phyloP scores from a whole-genome alignment of 2,329 filamentous ascomycete species.

The Annulohypoxylon truncatum region DNA sequence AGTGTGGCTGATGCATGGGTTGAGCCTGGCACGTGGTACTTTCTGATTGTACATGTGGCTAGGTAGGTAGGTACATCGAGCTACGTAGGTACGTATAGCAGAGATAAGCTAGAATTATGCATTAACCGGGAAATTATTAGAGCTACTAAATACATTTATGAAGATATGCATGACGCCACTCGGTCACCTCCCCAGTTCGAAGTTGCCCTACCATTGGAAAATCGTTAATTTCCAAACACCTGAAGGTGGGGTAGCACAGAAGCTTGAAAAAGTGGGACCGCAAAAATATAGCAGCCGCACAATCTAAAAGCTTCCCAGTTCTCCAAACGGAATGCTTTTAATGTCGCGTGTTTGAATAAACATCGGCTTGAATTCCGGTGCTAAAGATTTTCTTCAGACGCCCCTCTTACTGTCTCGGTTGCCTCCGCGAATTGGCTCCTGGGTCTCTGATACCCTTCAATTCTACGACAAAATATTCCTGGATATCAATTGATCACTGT shows the following conservation, averaged over 20 bases:
- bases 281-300: constrained; percentile 5
- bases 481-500: constrained; percentile 30
- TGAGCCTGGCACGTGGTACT: neutral
- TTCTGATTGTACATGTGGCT: neutral
- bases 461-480: constrained; percentile 1
- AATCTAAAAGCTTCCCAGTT: constrained; percentile 4
- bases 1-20: neutral
- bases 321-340: neutral
- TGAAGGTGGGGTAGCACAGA: constrained; percentile 4
- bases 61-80: neutral
- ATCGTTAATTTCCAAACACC: neutral
- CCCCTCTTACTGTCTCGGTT: constrained; percentile 6
- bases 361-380: constrained; percentile 31
- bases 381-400: constrained; percentile 9
- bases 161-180: neutral
- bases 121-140: neutral
- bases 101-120: too few relatives aligned
- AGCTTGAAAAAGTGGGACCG: constrained; percentile 1
- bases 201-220: neutral
- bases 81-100: too few relatives aligned
- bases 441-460: constrained; percentile 3
- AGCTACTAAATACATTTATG: neutral
- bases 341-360: constrained; percentile 35
- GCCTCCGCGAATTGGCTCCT: constrained; percentile 4
- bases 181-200: neutral